Evolutionary conservation across 2,329 filamentous ascomycete genomes (phyloP).

Genomic region (Neopestalotiopsis clavispora): DNA sequence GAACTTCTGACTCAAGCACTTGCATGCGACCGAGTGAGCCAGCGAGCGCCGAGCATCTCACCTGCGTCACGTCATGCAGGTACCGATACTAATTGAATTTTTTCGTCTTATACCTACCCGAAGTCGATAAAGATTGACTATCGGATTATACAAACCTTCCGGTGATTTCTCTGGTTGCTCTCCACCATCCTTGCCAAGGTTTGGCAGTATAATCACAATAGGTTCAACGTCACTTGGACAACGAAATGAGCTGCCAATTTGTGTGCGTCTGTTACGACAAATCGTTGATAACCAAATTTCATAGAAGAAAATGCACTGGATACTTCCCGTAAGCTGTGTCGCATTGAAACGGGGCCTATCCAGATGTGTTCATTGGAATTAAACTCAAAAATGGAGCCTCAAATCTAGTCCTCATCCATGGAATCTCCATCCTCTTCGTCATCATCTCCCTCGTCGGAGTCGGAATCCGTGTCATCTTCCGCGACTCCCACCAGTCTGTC

Average conservation of each 20-base stretch:
- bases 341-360: conserved; percentile 6
- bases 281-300: neutral
- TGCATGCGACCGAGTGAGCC: neutral
- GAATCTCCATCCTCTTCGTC: conserved; percentile 48
- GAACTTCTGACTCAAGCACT: neutral
- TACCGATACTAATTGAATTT: neutral
- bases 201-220: neutral
- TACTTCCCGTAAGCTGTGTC: conserved; percentile 3
- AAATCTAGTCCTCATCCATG: conserved; percentile 60
- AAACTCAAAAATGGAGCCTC: conserved; percentile 11
- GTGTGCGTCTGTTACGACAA: too few relatives aligned
- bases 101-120: neutral
- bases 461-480: conserved; percentile 63
- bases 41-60: neutral
- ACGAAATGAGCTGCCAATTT: neutral
- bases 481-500: conserved; percentile 81
- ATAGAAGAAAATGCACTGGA: neutral
- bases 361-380: neutral
- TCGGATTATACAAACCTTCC: neutral
- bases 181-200: neutral
- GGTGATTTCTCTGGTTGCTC: neutral
- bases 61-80: conserved; percentile 7
- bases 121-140: neutral
- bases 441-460: conserved; percentile 50
- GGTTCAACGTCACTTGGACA: neutral